Evolutionary conservation across 192 early-diverging fungal species (phyloP).

Genomic region (Coemansia sp.): DNA sequence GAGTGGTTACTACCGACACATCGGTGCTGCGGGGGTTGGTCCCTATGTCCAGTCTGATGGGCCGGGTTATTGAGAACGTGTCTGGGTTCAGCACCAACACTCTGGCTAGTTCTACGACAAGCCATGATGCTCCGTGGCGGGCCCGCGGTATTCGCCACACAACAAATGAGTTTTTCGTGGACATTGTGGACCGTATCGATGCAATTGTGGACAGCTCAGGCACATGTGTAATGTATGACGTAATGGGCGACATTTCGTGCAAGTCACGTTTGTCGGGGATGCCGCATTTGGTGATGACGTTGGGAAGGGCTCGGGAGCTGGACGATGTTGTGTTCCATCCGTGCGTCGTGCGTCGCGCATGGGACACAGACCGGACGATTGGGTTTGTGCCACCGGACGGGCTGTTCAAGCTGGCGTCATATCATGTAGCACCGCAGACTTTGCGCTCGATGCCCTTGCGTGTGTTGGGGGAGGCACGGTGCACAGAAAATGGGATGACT

Average conservation of each 20-base stretch:
- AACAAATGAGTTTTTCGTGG: slow-evolving; percentile 93
- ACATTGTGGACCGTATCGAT: slow-evolving; percentile 88
- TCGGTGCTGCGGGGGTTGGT: slow-evolving; percentile 82
- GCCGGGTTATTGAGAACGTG: slow-evolving; percentile 84
- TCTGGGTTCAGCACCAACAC: slow-evolving; percentile 48
- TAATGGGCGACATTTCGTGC: slow-evolving; percentile 77
- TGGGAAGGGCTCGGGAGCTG: slow-evolving; percentile 68
- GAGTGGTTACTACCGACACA: slow-evolving; percentile 84
- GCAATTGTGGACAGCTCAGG: slow-evolving; percentile 71
- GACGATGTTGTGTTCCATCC: slow-evolving; percentile 89
- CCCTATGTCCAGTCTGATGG: slow-evolving; percentile 81
- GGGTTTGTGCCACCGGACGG: slow-evolving; percentile 96
- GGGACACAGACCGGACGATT: slow-evolving; percentile 73
- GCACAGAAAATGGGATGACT: too few species aligned
- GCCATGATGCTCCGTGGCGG: slow-evolving; percentile 72
- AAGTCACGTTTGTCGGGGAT: slow-evolving; percentile 72
- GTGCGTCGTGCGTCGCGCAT: slow-evolving; percentile 78
- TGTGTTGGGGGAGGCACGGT: background rate
- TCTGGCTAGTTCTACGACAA: too few species aligned
- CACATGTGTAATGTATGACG: slow-evolving; percentile 70
- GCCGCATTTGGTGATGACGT: slow-evolving; percentile 81
- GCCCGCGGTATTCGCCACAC: slow-evolving; percentile 81
- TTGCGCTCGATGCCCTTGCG: slow-evolving; percentile 20
- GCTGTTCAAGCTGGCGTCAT: slow-evolving; percentile 70
- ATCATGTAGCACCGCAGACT: slow-evolving; percentile 19